Evolutionary conservation across 2,329 filamentous ascomycete species (phyloP), one percentile per base, ranked within the genome.

Genomic region (Didymella sp.): DNA sequence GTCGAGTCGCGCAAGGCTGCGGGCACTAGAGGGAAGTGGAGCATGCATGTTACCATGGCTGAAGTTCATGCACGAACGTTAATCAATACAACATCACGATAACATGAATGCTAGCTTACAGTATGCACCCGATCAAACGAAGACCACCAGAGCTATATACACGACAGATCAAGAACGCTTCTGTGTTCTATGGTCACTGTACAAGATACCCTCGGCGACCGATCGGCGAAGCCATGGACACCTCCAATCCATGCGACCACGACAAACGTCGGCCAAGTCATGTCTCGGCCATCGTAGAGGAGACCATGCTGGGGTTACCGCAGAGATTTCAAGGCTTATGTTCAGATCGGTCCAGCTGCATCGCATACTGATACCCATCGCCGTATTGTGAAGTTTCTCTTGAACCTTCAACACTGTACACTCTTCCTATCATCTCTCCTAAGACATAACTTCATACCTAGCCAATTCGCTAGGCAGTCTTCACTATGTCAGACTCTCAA

Each of bases 221-320:
- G 12, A 37, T 56, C 53, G 53, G 53, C 53, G 42, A 56, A 56
- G 35, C 19, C 12, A 24, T 37, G 35, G 47, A 56, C 17, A 46
- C 47, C 19, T 21, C 25, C 15, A 51, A n/a, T 25, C 6, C 33
- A 15, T 19, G n/a, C 11, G n/a, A 31, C 19, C 25, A 15, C 21
- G 27, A 25, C 27, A n/a, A 17, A 4, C 33, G 41, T 51, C 28
- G 46, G 42, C 53, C 33, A 56, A 51, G 42, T 27, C 15, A 6
- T 35, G 13, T 31, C 38, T 27, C 43, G 45, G 25, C 37, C 45
- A 38, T 31, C 47, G 25, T 35, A 27, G 7, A 11, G n/a, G n/a
- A 25, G n/a, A 41, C 24, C 2, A 6, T 30, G 42, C 28, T 27
- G 37, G 25, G 33, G 4, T n/a, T 41, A 13, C 3, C 35, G 28